Conservation (phyloP, 208 protist genomes). For the Crithidia fasciculata region DNA sequence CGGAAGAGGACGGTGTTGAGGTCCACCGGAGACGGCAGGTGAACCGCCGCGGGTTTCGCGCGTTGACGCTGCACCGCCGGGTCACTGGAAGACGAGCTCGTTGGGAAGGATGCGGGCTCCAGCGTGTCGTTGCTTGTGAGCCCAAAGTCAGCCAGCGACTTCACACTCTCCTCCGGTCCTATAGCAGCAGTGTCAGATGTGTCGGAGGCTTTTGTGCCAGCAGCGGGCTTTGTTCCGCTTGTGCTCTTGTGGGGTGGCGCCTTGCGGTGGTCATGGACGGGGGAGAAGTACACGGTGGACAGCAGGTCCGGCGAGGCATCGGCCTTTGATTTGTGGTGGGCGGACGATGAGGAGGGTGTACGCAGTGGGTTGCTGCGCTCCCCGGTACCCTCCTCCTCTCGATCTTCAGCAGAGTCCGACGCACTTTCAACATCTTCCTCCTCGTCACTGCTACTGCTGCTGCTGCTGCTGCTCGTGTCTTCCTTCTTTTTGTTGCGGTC, state of each 20-base stretch:
- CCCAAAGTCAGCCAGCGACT: not conserved
- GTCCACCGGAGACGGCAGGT: constrained; percentile 12
- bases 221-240: not conserved
- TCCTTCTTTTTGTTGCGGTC: not conserved
- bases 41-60: not conserved
- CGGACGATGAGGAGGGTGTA: not conserved
- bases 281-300: constrained; percentile 2
- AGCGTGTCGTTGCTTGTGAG: constrained; percentile 4
- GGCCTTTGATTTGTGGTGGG: not conserved
- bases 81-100: not conserved
- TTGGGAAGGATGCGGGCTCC: not conserved
- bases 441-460: not conserved
- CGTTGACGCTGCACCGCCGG: not conserved
- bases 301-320: not conserved
- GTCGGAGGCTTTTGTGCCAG: not conserved
- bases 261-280: not conserved
- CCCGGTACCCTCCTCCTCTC: not conserved
- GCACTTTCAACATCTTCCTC: not conserved
- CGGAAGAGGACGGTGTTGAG: constrained; percentile 4
- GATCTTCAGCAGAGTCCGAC: not conserved
- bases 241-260: not conserved
- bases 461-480: not conserved
- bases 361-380: not conserved
- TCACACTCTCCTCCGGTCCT: not conserved
- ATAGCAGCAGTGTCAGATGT: not conserved